Evolutionary conservation across 805 yeast species (phyloP).

Genomic region (Kodamaea kaohsiungensis): DNA sequence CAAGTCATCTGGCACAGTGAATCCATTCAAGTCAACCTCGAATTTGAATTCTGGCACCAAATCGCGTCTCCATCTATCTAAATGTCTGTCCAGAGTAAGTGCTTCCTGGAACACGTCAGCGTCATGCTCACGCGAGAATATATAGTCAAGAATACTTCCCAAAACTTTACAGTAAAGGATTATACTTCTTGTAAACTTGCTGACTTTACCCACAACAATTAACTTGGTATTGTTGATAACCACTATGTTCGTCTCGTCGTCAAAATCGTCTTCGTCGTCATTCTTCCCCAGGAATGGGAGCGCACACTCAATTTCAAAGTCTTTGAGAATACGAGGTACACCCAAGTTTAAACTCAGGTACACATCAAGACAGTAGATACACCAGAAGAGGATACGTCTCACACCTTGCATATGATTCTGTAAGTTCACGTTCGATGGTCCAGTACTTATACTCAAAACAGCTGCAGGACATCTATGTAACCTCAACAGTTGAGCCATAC

Average conservation of each 20-base stretch:
- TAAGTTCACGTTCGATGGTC: constrained; percentile 33
- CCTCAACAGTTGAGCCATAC: constrained; percentile 84
- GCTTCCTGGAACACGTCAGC: constrained; percentile 29
- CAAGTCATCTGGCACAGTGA: constrained; percentile 35
- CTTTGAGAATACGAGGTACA: constrained; percentile 77
- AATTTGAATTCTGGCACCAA: constrained; percentile 63
- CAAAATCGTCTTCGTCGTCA: constrained; percentile 32
- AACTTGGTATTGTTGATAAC: constrained; percentile 59
- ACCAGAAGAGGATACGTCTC: constrained; percentile 83
- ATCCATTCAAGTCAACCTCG: constrained; percentile 62
- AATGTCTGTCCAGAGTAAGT: constrained; percentile 54
- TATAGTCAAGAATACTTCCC: constrained; percentile 70
- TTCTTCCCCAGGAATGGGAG: constrained; percentile 61
- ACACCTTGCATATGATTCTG: constrained; percentile 76
- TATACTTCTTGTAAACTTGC: constrained; percentile 59
- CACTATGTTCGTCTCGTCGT: constrained; percentile 50
- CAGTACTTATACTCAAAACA: constrained; percentile 60
- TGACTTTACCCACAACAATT: constrained; percentile 69
- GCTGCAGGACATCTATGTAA: constrained; percentile 87
- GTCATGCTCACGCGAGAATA: constrained; percentile 51
- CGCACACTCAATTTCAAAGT: constrained; percentile 83
- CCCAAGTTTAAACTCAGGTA: constrained; percentile 77
- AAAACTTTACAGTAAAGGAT: constrained; percentile 72
- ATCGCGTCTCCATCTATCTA: constrained; percentile 79
- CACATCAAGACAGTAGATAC: constrained; percentile 72